Percentiles rank a stretch among this genome's conserved stretches.
Conservation (phyloP, 768 basidiomycete genomes). For the Boletus rubropictus region DNA sequence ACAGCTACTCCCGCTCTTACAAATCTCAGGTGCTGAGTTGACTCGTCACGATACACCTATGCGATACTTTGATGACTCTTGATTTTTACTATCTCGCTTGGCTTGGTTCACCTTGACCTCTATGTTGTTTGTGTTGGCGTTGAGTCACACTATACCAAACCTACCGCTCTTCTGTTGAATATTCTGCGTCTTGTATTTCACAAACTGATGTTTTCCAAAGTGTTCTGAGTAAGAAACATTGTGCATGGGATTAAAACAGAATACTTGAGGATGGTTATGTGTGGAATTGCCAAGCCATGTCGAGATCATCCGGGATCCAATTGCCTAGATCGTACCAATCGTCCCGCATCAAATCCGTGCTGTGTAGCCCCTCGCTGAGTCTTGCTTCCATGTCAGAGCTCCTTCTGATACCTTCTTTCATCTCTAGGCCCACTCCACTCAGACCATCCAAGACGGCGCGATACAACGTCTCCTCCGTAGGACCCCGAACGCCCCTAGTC, state of each 20-base stretch:
- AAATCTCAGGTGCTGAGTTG: background rate
- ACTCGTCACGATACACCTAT: background rate
- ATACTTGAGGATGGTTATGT: background rate
- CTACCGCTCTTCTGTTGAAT: background rate
- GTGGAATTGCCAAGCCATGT: background rate
- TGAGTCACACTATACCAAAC: constrained; percentile 12
- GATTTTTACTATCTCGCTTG: background rate
- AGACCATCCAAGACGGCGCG: constrained; percentile 55
- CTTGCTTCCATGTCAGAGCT: constrained; percentile 48
- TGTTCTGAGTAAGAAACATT: background rate
- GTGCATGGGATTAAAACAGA: background rate
- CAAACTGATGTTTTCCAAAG: background rate
- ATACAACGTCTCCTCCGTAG: constrained; percentile 57
- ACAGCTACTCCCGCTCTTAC: background rate
- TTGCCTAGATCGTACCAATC: background rate
- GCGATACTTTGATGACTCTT: background rate
- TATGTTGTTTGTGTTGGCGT: constrained; percentile 10
- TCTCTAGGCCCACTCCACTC: constrained; percentile 41
- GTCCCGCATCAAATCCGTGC: background rate
- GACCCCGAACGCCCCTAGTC: constrained; percentile 63
- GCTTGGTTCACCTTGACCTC: background rate
- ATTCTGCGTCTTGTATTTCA: background rate
- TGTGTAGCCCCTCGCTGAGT: constrained; percentile 18
- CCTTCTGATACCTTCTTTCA: constrained; percentile 32
- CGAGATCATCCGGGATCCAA: background rate